These are phyloP conservation scores for Lodderomyces oxycetoniae DNA, from an alignment of 1,139 yeast genomes.

Conservation along the genomic window DNA sequence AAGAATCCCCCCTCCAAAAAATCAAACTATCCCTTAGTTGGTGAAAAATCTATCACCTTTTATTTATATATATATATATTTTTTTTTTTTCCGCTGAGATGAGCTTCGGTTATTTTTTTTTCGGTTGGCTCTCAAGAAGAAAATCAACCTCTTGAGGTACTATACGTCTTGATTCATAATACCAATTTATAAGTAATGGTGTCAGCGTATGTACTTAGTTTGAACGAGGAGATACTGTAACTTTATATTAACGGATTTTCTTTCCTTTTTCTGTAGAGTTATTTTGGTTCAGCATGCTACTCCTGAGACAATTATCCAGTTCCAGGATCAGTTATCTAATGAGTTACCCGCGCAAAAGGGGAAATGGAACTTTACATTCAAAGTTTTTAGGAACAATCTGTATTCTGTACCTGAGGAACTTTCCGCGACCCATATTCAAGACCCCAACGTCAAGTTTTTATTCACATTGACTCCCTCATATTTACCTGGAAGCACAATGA, in stretches of 20 bases:
- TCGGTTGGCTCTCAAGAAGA: too few species aligned
- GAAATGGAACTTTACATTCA: constrained; percentile 61
- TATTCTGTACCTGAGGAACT: constrained; percentile 43
- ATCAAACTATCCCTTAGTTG: too few species aligned
- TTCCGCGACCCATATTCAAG: constrained; percentile 22
- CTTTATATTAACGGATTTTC: background rate
- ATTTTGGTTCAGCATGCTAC: constrained; percentile 52
- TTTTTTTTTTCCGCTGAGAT: too few species aligned
- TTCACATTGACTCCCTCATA: constrained; percentile 58
- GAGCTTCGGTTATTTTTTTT: background rate
- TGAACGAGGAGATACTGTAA: background rate
- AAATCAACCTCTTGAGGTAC: too few species aligned
- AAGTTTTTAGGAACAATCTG: constrained; percentile 59
- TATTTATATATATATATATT: too few species aligned
- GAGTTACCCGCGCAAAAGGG: constrained; percentile 57
- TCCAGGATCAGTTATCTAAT: constrained; percentile 64
- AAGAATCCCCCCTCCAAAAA: too few species aligned
- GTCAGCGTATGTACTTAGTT: constrained; percentile 27
- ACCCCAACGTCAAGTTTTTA: constrained; percentile 45
- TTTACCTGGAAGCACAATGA: constrained; percentile 45
- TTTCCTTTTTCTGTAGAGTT: constrained; percentile 24
- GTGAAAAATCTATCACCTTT: too few species aligned
- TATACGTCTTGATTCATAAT: too few species aligned
- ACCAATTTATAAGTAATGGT: constrained; percentile 18
- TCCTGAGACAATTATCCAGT: constrained; percentile 60